A percentile compares a stretch with the other conserved stretches of the same genome.
Evolutionary conservation across 2,329 filamentous ascomycete species (phyloP).

Genomic region (Hypoxylon sp.): DNA sequence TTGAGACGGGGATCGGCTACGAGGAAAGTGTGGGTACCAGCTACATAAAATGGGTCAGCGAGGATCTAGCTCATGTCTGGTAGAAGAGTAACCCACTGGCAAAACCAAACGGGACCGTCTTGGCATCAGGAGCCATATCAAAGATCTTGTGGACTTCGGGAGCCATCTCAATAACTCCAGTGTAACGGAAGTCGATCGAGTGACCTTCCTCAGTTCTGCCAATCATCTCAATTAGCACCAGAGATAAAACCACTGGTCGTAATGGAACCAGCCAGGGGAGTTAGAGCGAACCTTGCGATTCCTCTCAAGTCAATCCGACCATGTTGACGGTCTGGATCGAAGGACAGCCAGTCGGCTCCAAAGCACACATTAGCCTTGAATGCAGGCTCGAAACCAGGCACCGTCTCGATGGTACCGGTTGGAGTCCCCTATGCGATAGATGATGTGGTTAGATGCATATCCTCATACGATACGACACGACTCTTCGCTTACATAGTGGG

Average conservation of each 20-base stretch:
- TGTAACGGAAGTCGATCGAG: slow-evolving; percentile 28
- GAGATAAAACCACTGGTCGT: neutral
- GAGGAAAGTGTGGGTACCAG: slow-evolving; percentile 21
- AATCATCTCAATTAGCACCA: neutral
- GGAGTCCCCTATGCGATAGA: neutral
- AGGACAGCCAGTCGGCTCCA: slow-evolving; percentile 37
- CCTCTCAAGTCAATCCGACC: slow-evolving; percentile 29
- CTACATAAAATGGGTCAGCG: slow-evolving; percentile 12
- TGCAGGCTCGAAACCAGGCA: slow-evolving; percentile 40
- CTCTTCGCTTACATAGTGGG: slow-evolving; percentile 4
- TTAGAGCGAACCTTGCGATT: slow-evolving; percentile 25
- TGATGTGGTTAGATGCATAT: slow-evolving; percentile 1
- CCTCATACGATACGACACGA: neutral
- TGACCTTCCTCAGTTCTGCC: slow-evolving; percentile 32
- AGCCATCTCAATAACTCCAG: slow-evolving; percentile 21
- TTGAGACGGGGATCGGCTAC: slow-evolving; percentile 29
- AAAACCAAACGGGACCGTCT: slow-evolving; percentile 31
- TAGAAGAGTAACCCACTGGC: neutral
- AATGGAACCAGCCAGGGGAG: neutral
- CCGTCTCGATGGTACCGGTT: slow-evolving; percentile 29
- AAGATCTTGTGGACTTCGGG: slow-evolving; percentile 24
- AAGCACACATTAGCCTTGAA: slow-evolving; percentile 38
- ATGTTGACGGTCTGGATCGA: slow-evolving; percentile 31
- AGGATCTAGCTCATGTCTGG: neutral
- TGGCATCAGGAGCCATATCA: slow-evolving; percentile 25